These are phyloP conservation scores for Oryza punctata DNA, from an alignment of 176 grass and related monocot species.

Conservation along the genomic window DNA sequence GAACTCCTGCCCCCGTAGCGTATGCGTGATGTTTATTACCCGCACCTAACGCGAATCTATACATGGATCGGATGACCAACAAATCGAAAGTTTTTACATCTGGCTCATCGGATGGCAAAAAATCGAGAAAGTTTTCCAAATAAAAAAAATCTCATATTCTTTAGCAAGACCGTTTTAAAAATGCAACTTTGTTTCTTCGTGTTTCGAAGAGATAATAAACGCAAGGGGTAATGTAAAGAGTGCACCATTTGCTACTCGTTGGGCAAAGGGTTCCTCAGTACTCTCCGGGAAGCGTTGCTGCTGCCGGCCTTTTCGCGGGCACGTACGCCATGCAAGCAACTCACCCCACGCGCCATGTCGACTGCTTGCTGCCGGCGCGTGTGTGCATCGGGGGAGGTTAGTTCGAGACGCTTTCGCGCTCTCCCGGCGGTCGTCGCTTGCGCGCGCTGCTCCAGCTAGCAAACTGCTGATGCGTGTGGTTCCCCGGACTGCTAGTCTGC, in stretches of 20 bases:
- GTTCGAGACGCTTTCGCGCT: constrained; percentile 29
- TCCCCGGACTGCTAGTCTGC: constrained; percentile 10
- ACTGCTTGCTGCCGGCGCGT: constrained; percentile 21
- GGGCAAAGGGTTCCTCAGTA: constrained; percentile 6
- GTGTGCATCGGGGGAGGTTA: background rate
- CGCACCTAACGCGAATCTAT: no score
- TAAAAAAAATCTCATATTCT: no score
- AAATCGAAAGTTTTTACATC: no score
- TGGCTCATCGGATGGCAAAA: no score
- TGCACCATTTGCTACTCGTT: constrained; percentile 3
- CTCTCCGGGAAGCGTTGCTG: constrained; percentile 37
- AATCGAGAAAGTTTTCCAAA: no score
- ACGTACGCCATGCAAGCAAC: constrained; percentile 43
- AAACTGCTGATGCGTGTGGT: background rate
- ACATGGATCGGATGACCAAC: no score
- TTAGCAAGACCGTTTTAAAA: no score
- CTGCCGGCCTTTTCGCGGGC: constrained; percentile 48
- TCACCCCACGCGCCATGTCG: constrained; percentile 45
- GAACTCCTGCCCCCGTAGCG: no score
- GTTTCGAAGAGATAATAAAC: background rate
- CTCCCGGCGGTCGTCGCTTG: constrained; percentile 1
- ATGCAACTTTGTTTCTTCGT: background rate
- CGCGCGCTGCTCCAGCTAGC: no score
- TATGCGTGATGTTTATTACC: no score
- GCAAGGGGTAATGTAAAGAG: background rate